A percentile compares a stretch with the other conserved stretches of the same genome.
Evolutionary conservation across 768 basidiomycete species (phyloP).

Genomic region (Boletus huronensis): DNA sequence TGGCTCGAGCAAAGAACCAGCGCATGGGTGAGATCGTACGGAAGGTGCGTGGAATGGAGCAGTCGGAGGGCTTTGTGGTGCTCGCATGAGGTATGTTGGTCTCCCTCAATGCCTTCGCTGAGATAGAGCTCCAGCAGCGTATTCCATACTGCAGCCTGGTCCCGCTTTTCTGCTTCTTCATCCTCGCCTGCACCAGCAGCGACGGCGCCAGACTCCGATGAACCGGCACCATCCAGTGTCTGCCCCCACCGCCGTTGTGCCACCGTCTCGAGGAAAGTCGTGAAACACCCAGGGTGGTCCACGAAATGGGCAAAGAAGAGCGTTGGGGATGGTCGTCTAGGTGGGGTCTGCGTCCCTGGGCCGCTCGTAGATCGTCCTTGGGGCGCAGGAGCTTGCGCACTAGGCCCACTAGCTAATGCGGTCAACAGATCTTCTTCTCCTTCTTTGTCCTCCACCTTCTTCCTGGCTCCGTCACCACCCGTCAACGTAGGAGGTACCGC

Average conservation of each 20-base stretch:
- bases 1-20: slow-evolving; percentile 90
- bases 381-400: slow-evolving; percentile 7
- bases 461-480: slow-evolving; percentile 23
- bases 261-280: slow-evolving; percentile 85
- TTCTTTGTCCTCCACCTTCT: slow-evolving; percentile 16
- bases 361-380: slow-evolving; percentile 7
- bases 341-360: slow-evolving; percentile 28
- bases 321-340: slow-evolving; percentile 71
- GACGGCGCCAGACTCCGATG: slow-evolving; percentile 9
- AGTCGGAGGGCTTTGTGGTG: slow-evolving; percentile 68
- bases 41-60: slow-evolving; percentile 55
- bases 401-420: slow-evolving; percentile 27
- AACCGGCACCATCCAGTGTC: slow-evolving; percentile 41
- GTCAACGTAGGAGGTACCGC: slow-evolving; percentile 41
- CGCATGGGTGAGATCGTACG: slow-evolving; percentile 89
- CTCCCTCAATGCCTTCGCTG: slow-evolving; percentile 35
- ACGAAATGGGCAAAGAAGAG: slow-evolving; percentile 94
- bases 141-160: slow-evolving; percentile 91
- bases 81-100: slow-evolving; percentile 7
- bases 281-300: slow-evolving; percentile 79
- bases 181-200: slow-evolving; percentile 31
- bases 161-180: slow-evolving; percentile 51
- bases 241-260: slow-evolving; percentile 80
- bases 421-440: slow-evolving; percentile 19
- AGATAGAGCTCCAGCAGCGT: slow-evolving; percentile 93